Conservation (phyloP, 2,329 filamentous ascomycete species). For the Anisogramma anomala region DNA sequence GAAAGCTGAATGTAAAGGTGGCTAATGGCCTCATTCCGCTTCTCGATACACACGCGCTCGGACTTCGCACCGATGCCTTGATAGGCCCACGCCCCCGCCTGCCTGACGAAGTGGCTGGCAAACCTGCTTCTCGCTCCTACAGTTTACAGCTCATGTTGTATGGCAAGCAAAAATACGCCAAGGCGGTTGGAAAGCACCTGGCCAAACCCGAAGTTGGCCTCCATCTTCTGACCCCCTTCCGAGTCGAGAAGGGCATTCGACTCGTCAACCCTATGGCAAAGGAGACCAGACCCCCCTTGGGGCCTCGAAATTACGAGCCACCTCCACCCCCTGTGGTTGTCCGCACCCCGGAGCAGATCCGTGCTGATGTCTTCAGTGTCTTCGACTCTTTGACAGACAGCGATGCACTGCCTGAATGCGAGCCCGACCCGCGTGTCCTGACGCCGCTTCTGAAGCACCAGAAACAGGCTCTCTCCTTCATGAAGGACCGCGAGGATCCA, state of each 20-base stretch:
- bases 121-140: constrained; percentile 48
- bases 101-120: constrained; percentile 52
- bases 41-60: constrained; percentile 52
- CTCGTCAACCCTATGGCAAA: constrained; percentile 66
- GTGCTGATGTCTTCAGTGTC: constrained; percentile 71
- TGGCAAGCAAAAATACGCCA: constrained; percentile 55
- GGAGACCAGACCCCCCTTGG: constrained; percentile 26
- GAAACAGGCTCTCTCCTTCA: constrained; percentile 80
- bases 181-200: constrained; percentile 21
- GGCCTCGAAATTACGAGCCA: constrained; percentile 20
- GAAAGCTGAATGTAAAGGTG: constrained; percentile 57
- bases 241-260: constrained; percentile 55
- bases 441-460: constrained; percentile 72
- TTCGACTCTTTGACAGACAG: constrained; percentile 73
- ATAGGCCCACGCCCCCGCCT: constrained; percentile 56
- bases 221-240: constrained; percentile 54
- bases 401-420: constrained; percentile 64
- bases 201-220: constrained; percentile 41
- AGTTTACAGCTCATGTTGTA: constrained; percentile 67
- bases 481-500: constrained; percentile 65
- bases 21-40: constrained; percentile 59
- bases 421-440: constrained; percentile 49
- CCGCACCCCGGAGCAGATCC: constrained; percentile 75
- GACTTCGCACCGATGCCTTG: constrained; percentile 60
- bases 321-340: constrained; percentile 24